Evolutionary conservation across 139 green algal genomes (phyloP).

Genomic region (Desmodesmus armatus): DNA sequence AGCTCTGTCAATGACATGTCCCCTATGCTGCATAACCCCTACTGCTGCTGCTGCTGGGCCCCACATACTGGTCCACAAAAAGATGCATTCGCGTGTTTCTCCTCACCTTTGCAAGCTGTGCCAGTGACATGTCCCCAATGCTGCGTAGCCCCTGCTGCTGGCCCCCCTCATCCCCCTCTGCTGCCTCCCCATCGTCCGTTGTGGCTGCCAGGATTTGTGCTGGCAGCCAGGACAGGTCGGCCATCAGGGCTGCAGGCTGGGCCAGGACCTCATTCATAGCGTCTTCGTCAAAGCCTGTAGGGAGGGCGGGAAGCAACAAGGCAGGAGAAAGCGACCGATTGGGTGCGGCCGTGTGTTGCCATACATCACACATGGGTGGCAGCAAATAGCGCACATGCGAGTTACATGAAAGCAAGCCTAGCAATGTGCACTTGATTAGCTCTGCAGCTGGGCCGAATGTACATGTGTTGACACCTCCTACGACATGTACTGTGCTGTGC

Average conservation of each 20-base stretch:
- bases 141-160: neutral
- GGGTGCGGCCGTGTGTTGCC: too few species aligned
- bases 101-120: slow-evolving; percentile 19
- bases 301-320: too few species aligned
- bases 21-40: neutral
- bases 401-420: too few species aligned
- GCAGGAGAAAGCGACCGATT: too few species aligned
- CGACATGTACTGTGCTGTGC: too few species aligned
- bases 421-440: too few species aligned
- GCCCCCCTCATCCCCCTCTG: neutral
- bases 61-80: neutral
- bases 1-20: slow-evolving; percentile 17
- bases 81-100: too few species aligned
- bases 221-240: neutral
- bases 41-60: neutral
- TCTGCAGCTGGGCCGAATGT: too few species aligned
- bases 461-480: too few species aligned
- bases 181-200: neutral
- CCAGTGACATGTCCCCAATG: slow-evolving; percentile 2
- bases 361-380: too few species aligned
- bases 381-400: too few species aligned
- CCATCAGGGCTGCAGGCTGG: neutral
- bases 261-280: neutral
- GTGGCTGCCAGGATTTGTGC: neutral
- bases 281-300: too few species aligned